These are phyloP conservation scores for Prunus armeniaca DNA, from an alignment of 306 rosid species.

Conservation along the genomic window DNA sequence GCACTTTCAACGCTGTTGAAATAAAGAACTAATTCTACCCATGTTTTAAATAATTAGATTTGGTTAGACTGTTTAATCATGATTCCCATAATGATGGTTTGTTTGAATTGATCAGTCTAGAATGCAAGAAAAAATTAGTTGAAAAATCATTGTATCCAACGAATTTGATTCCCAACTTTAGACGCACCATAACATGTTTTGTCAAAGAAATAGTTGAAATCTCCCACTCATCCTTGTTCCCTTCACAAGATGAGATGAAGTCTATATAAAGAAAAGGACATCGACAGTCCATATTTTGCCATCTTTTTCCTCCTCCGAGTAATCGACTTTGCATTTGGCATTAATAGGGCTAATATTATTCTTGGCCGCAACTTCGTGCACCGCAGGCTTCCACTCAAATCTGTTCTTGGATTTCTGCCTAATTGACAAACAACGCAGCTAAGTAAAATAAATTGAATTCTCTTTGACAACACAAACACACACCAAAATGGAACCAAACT, in stretches of 20 bases:
- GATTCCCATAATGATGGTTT: neutral
- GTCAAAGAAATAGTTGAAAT: conserved; percentile 12
- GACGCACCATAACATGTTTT: conserved; percentile 6
- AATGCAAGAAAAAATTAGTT: neutral
- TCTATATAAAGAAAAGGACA: neutral
- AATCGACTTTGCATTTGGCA: conserved; percentile 5
- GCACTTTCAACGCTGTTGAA: neutral
- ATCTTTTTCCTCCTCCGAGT: neutral
- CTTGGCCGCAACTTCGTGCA: neutral
- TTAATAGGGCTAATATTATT: neutral
- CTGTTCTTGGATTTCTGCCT: neutral
- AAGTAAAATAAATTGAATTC: conserved; percentile 9
- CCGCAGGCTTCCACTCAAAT: conserved; percentile 2
- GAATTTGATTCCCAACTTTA: conserved; percentile 16
- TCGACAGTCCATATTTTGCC: neutral
- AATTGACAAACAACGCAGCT: conserved; percentile 23
- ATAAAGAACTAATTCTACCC: neutral
- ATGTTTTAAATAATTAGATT: neutral
- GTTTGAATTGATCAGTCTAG: neutral
- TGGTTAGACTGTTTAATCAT: neutral
- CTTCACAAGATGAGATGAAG: conserved; percentile 7
- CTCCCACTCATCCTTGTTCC: conserved; percentile 14
- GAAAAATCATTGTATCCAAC: neutral
- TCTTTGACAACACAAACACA: conserved; percentile 34
- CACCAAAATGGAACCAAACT: conserved; percentile 40